Evolutionary conservation across 192 early-diverging fungal genomes (phyloP), one percentile per base, ranked within the genome.

Genomic region (Coemansia sp.): DNA sequence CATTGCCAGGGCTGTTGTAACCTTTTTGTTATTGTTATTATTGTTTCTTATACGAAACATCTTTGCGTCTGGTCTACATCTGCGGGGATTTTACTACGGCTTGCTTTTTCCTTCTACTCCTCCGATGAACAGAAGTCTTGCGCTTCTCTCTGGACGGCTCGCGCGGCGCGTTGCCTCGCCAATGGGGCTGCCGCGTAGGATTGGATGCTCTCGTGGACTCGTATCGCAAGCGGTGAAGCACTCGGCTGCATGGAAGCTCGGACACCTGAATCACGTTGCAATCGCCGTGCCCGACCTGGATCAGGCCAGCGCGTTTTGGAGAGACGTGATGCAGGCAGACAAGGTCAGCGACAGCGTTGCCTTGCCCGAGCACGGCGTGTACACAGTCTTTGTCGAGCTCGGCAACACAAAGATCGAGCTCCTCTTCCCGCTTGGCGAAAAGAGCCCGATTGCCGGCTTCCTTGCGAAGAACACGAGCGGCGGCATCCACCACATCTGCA

Each of bases 331-430:
- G 83, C 64, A 68, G 19, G 87, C 89, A 3, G 91, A 86, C 38
- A 69, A 86, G 50, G 89, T 92, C 71, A 89, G 88, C 70, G 90
- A 85, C 40, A 85, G 86, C 56, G 86, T 88, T 43, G 86, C 89
- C 21, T 74, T 89, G 50, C 91, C 91, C 11, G 91, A 94, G 60
- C 92, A 94, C 71, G 92, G 92, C 19, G 92, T 94, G 11, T 91
- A 89, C 75, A 94, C 92, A 2, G 90, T 94, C 3, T 94, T 94
- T 85, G 89, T 94, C 4, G 86, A 91, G 65, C 82, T 94, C 53
- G 92, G 91, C 8, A 93, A 94, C 79, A 94, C 92, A 49, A 94
- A 94, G 81, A 90, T 93, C 47, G 93, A 94, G 77, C 79, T 94
- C 19, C 73, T 94, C 26, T 87, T 91, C 63, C 91, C 91, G 3